Evolutionary conservation across 306 rosid species (phyloP).

Genomic region (Corylus heterophylla): DNA sequence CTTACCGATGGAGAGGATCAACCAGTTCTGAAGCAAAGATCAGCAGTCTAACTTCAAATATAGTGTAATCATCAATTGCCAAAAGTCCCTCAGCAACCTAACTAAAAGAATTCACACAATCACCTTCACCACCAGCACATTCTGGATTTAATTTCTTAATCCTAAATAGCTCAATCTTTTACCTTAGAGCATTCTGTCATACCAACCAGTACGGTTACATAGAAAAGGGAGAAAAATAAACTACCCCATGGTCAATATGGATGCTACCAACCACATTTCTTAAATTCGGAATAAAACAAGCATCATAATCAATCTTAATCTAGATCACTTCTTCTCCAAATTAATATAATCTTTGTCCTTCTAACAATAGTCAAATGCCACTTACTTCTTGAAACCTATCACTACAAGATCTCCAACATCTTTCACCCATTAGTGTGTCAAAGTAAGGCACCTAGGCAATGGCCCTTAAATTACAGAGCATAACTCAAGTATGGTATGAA

Average conservation of each 20-base stretch:
- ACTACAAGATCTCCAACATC: not conserved
- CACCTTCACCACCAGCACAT: no score
- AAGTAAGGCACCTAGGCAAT: no score
- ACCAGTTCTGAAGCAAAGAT: not conserved
- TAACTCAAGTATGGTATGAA: not conserved
- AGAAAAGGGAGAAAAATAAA: no score
- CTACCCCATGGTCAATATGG: no score
- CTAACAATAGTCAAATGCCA: not conserved
- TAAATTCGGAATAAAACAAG: not conserved
- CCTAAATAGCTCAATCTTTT: no score
- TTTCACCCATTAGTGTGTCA: no score
- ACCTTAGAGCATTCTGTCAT: no score
- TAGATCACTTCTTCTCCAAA: not conserved
- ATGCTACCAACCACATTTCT: not conserved
- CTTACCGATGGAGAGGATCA: not conserved
- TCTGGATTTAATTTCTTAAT: no score
- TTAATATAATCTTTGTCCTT: not conserved
- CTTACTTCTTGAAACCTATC: not conserved
- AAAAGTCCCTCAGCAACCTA: not conserved
- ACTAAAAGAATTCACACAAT: no score
- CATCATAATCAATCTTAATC: not conserved
- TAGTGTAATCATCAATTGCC: not conserved
- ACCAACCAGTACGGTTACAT: no score
- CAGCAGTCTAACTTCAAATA: not conserved
- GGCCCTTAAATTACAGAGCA: not conserved